Evolutionary conservation across 805 yeast species (phyloP).

Genomic region (Kodamaea leandrae): DNA sequence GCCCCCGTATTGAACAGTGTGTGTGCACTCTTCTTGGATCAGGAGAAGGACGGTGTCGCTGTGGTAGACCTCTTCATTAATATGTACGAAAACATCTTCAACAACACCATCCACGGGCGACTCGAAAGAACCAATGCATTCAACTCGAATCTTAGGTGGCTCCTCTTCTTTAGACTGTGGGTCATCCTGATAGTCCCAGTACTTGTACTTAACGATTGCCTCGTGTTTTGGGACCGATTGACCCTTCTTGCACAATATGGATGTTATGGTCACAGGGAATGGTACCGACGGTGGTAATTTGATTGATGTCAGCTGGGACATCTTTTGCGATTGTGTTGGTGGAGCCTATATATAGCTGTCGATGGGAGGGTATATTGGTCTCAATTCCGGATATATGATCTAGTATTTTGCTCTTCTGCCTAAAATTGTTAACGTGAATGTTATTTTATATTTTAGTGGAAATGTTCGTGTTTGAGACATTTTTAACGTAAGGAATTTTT

Average conservation of each 20-base stretch:
- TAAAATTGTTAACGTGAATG: too few species aligned
- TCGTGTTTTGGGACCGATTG: conserved; percentile 49
- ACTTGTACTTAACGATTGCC: conserved; percentile 58
- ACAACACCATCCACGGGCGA: conserved; percentile 78
- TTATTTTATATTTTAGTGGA: too few species aligned
- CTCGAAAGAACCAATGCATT: conserved; percentile 74
- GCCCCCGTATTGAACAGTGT: conserved; percentile 92
- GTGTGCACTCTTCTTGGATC: conserved; percentile 82
- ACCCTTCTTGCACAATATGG: conserved; percentile 46
- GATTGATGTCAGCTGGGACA: conserved; percentile 46
- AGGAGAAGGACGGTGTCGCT: conserved; percentile 45
- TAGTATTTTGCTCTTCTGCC: too few species aligned
- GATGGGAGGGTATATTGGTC: too few species aligned
- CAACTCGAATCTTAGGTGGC: conserved; percentile 54
- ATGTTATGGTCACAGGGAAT: conserved; percentile 64
- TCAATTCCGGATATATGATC: too few species aligned
- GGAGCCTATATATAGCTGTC: too few species aligned
- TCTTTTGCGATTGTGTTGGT: conserved; percentile 7
- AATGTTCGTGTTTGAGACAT: not conserved
- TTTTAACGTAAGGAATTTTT: not conserved
- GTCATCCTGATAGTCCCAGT: conserved; percentile 62
- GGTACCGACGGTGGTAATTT: conserved; percentile 60
- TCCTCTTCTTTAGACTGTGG: conserved; percentile 43
- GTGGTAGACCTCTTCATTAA: conserved; percentile 61
- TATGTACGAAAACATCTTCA: conserved; percentile 45